Evolutionary conservation across 176 grass and related monocot species (phyloP), one percentile per base, ranked within the genome.

Genomic region (Themeda triandra): DNA sequence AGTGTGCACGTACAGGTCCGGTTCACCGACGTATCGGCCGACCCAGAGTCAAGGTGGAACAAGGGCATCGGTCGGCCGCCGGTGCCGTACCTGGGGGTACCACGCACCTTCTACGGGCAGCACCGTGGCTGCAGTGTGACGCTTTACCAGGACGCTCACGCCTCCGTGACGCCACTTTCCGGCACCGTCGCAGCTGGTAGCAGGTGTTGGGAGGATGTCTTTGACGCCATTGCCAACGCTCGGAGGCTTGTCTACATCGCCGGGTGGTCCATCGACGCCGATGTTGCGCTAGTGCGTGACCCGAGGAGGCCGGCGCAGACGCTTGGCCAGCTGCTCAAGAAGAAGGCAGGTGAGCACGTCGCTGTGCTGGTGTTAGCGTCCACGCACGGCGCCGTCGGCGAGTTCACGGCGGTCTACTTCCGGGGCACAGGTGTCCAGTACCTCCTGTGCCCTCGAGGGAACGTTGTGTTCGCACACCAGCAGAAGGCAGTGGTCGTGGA

Each of bases 241-340:
- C 73, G 82, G 36, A 78, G n/a, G 33, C 85, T 92, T 63, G 49
- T 92, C 30, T 46, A 86, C 32, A 86, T 88, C 28, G 75, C 71
- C 5, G 82, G 40, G n/a, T 59, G 90, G 81, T 83, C 54, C 37
- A 37, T 71, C 35, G 39, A 37, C 68, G 13, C 35, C 4, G 68
- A 71, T 77, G 78, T 65, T 49, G 69, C 49, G 90, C 77, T 44
- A 86, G 86, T 25, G 90, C 85, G 68, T 74, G 58, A 92, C 90
- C 42, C 68, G 37, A 71, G 68, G 68, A 12, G 37, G 37, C 68
- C 36, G 1, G 33, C 68, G 68, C 68, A 71, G 68, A 71, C 68
- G 37, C 82, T 88, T 48, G 90, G 90, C 28, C 44, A 92, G n/a
- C 69, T 92, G 25, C 82, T 92, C 37, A 92, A 92, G 90, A 79